Conservation (phyloP, 192 early-diverging fungal species). For the Coemansia sp. region DNA sequence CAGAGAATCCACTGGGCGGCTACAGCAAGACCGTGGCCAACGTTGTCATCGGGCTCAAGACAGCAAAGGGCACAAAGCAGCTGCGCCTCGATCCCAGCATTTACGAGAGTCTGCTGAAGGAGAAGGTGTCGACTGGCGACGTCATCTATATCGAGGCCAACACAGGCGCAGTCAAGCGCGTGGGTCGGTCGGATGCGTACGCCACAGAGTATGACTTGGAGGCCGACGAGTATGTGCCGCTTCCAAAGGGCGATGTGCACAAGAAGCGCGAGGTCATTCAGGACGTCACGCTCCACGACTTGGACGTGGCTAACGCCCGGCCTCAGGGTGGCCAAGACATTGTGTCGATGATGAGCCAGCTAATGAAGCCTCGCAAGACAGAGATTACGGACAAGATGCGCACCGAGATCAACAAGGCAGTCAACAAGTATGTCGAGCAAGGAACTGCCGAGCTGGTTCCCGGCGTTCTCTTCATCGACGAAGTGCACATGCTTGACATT, state of each 20-base stretch:
- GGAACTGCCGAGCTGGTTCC: slow-evolving; percentile 97
- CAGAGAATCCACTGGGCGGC: slow-evolving; percentile 97
- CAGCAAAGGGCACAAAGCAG: slow-evolving; percentile 98
- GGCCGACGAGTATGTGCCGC: slow-evolving; percentile 96
- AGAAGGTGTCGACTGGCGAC: slow-evolving; percentile 95
- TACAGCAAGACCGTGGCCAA: slow-evolving; percentile 97
- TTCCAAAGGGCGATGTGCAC: slow-evolving; percentile 98
- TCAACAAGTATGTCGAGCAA: slow-evolving; percentile 98
- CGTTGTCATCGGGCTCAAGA: slow-evolving; percentile 96
- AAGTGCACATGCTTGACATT: slow-evolving; percentile 99
- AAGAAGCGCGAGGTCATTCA: slow-evolving; percentile 99
- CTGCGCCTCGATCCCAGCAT: slow-evolving; percentile 97
- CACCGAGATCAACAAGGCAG: slow-evolving; percentile 98
- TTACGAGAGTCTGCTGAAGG: slow-evolving; percentile 96
- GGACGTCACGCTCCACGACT: slow-evolving; percentile 96
- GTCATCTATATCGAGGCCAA: slow-evolving; percentile 99
- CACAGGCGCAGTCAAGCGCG: slow-evolving; percentile 98
- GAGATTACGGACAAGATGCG: slow-evolving; percentile 99
- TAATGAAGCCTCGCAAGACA: slow-evolving; percentile 99
- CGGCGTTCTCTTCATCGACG: slow-evolving; percentile 98
- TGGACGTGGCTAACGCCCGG: slow-evolving; percentile 95
- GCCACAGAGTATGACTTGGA: slow-evolving; percentile 99
- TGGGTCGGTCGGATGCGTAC: slow-evolving; percentile 96
- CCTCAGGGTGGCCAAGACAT: slow-evolving; percentile 99
- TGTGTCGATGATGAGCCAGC: slow-evolving; percentile 97